Evolutionary conservation across 164 flowering plant genomes (phyloP).

Genomic region (Saururus chinensis): DNA sequence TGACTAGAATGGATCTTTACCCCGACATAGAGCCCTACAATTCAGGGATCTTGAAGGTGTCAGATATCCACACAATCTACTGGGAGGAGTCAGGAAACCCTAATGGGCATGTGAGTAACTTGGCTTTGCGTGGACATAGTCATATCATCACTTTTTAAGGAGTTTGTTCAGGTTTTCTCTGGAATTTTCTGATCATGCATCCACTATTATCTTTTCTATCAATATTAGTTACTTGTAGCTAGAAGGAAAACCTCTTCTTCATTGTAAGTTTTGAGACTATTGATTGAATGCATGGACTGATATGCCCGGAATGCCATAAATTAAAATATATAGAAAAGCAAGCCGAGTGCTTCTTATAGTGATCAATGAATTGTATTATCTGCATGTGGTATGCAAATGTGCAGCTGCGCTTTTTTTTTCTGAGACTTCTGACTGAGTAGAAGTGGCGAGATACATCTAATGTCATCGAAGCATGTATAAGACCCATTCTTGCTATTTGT

Average conservation of each 20-base stretch:
- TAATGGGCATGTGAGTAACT: constrained; percentile 63
- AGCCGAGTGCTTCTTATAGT: neutral
- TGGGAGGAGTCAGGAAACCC: constrained; percentile 99
- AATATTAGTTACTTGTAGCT: neutral
- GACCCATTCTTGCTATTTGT: no score
- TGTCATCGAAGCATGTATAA: no score
- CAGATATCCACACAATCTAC: constrained; percentile 73
- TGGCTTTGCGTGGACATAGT: neutral
- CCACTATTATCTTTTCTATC: neutral
- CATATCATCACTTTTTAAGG: neutral
- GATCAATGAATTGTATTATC: no score
- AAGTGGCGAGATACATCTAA: no score
- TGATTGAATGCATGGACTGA: neutral
- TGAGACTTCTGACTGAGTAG: no score
- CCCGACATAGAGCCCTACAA: constrained; percentile 62
- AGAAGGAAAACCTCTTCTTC: neutral
- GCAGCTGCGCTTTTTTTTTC: no score
- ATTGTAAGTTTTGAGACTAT: neutral
- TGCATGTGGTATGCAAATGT: no score
- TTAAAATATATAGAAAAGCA: neutral
- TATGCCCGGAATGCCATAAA: no score
- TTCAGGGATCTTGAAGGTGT: constrained; percentile 74
- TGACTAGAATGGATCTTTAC: constrained; percentile 41
- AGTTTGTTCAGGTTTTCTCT: neutral
- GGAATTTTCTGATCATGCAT: neutral